phyloP scores from a whole-genome alignment of 805 yeast species.

The Lachancea dasiensis region DNA sequence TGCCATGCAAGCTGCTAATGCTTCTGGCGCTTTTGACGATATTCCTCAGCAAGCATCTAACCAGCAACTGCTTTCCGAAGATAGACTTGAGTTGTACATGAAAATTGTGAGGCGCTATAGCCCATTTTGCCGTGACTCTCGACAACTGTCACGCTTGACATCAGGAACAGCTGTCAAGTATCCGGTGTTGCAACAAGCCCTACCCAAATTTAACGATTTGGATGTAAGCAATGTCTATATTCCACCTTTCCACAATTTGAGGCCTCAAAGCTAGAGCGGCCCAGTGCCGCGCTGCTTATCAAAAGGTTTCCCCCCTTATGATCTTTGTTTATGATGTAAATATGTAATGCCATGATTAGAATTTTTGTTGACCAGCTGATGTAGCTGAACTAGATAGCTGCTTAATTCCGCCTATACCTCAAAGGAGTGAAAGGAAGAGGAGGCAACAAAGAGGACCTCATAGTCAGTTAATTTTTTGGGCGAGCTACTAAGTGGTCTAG shows the following conservation, averaged over 20 bases:
- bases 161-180: conserved; percentile 42
- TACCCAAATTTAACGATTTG: conserved; percentile 34
- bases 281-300: background rate
- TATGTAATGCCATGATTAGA: no score
- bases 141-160: conserved; percentile 41
- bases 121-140: conserved; percentile 42
- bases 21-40: conserved; percentile 36
- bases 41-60: conserved; percentile 14
- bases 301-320: background rate
- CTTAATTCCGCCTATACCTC: no score
- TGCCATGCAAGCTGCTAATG: conserved; percentile 35
- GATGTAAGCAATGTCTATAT: conserved; percentile 37
- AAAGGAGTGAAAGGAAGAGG: no score
- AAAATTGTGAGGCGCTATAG: conserved; percentile 48
- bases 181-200: conserved; percentile 35
- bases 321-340: conserved; percentile 2
- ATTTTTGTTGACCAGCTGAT: no score
- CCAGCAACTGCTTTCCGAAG: conserved; percentile 25
- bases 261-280: background rate
- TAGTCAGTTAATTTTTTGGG: no score
- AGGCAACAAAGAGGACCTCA: no score
- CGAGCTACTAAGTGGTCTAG: no score
- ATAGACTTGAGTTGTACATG: conserved; percentile 49
- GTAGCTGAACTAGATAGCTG: no score
- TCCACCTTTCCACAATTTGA: conserved; percentile 34